Conservation (phyloP, 2,329 filamentous ascomycete species). For the Arthrinium phaeospermum region DNA sequence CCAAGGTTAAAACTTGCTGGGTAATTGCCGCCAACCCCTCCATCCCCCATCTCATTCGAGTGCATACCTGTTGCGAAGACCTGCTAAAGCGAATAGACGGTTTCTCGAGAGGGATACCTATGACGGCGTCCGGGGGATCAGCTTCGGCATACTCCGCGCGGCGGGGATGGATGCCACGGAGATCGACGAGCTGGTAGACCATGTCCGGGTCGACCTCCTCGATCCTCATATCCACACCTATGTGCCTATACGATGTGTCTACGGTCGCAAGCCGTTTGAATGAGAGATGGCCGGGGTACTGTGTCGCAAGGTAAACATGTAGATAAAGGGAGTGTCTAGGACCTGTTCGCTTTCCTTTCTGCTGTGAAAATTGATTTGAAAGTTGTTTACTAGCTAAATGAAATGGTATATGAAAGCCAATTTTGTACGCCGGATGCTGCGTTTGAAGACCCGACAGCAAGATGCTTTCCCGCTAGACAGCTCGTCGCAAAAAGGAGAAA, state of each 20-base stretch:
- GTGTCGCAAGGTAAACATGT: too few relatives aligned
- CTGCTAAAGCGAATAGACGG: neutral
- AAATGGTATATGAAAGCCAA: neutral
- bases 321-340: neutral
- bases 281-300: neutral
- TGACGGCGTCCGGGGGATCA: slow-evolving; percentile 68
- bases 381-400: neutral
- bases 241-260: neutral
- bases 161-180: slow-evolving; percentile 75
- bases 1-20: neutral
- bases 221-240: neutral
- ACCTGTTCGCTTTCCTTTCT: neutral
- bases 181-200: slow-evolving; percentile 77
- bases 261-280: neutral
- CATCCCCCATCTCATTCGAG: too few relatives aligned
- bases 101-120: slow-evolving; percentile 44
- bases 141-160: slow-evolving; percentile 75
- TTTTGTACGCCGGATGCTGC: neutral
- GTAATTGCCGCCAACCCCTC: neutral
- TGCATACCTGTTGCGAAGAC: neutral
- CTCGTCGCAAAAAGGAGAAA: neutral
- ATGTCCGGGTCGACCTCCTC: slow-evolving; percentile 47
- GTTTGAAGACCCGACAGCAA: neutral
- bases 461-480: neutral
- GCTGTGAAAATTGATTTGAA: too few relatives aligned